These are phyloP conservation scores for Flaveria brownii DNA, from an alignment of 129 eudicot species.

Conservation along the genomic window DNA sequence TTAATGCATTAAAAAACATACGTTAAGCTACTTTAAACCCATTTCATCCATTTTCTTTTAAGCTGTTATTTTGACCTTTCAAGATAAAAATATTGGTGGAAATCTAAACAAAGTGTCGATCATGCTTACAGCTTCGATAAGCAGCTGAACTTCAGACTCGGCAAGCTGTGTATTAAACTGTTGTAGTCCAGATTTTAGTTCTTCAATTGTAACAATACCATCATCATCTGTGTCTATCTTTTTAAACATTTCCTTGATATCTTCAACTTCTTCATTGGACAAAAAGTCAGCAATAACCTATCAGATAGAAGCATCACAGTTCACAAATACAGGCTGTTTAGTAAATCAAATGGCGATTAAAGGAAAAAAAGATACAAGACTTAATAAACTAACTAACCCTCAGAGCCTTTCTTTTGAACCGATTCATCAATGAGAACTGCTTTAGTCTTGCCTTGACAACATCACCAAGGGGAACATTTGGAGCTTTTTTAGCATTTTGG, in stretches of 20 bases:
- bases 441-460: constrained; percentile 82
- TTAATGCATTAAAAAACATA: too few relatives aligned
- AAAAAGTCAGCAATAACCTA: constrained; percentile 89
- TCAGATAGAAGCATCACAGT: background rate
- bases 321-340: background rate
- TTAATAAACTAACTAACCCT: constrained; percentile 47
- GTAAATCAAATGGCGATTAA: background rate
- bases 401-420: constrained; percentile 88
- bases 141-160: constrained; percentile 77
- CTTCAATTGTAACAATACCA: constrained; percentile 70
- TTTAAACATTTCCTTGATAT: constrained; percentile 64
- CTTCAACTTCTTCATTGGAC: constrained; percentile 85
- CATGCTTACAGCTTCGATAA: constrained; percentile 79
- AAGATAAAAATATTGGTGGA: background rate
- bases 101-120: background rate
- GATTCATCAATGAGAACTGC: constrained; percentile 90
- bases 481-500: constrained; percentile 78
- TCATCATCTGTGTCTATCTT: constrained; percentile 80
- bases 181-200: constrained; percentile 65
- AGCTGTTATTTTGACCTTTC: background rate
- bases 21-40: too few relatives aligned
- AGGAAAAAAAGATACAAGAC: background rate
- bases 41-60: too few relatives aligned
- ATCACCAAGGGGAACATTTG: constrained; percentile 85
- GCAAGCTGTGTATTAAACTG: constrained; percentile 60